phyloP scores from a whole-genome alignment of 345 rosid species.

The Schrenkiella parvula region DNA sequence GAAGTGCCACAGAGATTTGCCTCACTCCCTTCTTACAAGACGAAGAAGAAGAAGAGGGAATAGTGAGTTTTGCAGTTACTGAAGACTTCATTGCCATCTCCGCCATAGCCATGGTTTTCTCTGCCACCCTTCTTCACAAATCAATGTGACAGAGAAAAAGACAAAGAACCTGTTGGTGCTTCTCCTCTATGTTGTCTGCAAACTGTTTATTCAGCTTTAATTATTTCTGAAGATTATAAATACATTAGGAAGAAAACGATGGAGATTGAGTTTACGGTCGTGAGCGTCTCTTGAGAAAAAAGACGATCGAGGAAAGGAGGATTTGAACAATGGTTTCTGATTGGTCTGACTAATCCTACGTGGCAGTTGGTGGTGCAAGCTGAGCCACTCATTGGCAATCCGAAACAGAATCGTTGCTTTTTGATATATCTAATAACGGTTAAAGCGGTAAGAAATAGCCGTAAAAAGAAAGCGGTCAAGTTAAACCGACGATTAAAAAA shows the following conservation, averaged over 20 bases:
- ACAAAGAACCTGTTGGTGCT: background rate
- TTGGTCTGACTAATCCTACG: slow-evolving; percentile 25
- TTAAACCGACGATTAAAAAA: background rate
- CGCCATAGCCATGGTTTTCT: slow-evolving; percentile 33
- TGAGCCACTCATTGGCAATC: slow-evolving; percentile 29
- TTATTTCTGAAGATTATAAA: background rate
- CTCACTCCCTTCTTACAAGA: slow-evolving; percentile 36
- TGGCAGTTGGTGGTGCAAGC: slow-evolving; percentile 13
- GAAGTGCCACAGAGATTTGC: slow-evolving; percentile 49
- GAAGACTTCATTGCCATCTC: slow-evolving; percentile 60
- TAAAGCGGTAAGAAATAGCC: too few species aligned
- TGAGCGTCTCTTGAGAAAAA: background rate
- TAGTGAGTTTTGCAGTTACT: slow-evolving; percentile 39
- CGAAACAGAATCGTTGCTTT: background rate
- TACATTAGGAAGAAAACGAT: background rate
- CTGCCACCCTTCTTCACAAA: slow-evolving; percentile 16
- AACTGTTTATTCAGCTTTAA: background rate
- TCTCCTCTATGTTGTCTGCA: slow-evolving; percentile 19
- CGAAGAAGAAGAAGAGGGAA: slow-evolving; percentile 35
- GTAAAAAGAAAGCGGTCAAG: background rate
- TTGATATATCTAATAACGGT: too few species aligned
- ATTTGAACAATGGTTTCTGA: slow-evolving; percentile 17
- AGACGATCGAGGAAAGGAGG: background rate
- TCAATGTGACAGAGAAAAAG: slow-evolving; percentile 24
- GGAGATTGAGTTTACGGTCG: slow-evolving; percentile 20